phyloP scores from a whole-genome alignment of 345 rosid species.

The Psidium guajava region DNA sequence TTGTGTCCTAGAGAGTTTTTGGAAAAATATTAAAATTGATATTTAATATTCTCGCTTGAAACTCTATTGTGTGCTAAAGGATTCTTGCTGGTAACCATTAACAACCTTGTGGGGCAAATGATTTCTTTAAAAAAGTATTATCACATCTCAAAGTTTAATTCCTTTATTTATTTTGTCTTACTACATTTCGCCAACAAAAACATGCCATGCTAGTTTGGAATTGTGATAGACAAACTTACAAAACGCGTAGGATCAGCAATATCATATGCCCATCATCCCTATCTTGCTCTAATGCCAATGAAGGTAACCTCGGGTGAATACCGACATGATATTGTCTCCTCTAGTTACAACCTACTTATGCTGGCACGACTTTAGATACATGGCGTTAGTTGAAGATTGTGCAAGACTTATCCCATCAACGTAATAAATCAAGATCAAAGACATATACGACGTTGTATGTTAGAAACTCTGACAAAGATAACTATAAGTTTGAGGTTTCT shows the following conservation, averaged over 20 bases:
- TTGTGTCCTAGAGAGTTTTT: no score
- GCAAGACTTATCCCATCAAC: not conserved
- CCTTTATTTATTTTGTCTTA: no score
- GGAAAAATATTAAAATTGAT: no score
- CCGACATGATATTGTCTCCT: not conserved
- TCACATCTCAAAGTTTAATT: no score
- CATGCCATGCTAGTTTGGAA: not conserved
- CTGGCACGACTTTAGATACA: not conserved
- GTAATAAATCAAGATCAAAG: not conserved
- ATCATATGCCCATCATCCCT: not conserved
- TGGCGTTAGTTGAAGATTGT: not conserved
- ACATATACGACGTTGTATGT: not conserved
- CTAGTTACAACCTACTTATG: not conserved
- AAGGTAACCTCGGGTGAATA: not conserved
- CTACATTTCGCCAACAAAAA: no score
- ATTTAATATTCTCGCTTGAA: no score
- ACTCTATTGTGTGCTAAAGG: no score
- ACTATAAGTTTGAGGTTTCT: not conserved
- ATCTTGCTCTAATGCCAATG: not conserved
- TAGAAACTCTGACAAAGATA: not conserved
- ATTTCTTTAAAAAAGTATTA: no score
- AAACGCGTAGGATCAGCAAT: not conserved
- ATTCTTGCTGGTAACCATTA: no score
- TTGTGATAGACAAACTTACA: not conserved
- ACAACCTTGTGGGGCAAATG: no score